Base-by-base conservation (phyloP, 345 rosid genomes). In the Citrus cavaleriei region DNA sequence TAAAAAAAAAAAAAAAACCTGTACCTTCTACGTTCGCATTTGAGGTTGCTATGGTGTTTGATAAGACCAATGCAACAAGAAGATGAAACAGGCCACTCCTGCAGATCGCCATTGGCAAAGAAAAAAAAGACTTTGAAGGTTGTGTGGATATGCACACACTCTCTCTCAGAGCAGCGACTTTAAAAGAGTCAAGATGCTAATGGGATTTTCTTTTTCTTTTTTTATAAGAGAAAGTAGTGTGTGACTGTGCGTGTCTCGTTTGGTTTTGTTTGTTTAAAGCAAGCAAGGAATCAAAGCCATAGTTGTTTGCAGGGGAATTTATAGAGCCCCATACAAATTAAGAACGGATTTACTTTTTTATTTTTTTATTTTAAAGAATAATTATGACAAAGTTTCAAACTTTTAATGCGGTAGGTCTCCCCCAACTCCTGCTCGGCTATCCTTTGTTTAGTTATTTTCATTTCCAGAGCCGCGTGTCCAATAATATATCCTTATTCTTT, bases 1-100 rank as follows among this genome's bases (percentile, higher is more conserved):
- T 1, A 1, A 2, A 3, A 35, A n/a, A 25, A 24, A 13, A n/a
- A 14, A 22, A 27, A 27, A 16, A 35, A 5, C 5, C 13, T 19
- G 14, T 35, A 89, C 93, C 95, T 84, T 91, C 95, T 2, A 68
- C 27, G 82, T 91, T 91, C 0, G 95, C 89, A 37, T 74, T 62
- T 76, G 84, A 51, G 12, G 84, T 81, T 68, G 79, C 78, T 22
- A 76, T 42, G 55, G 78, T 16, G 38, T 19, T 72, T 22, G 78
- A 54, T 13, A 83, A 74, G 65, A 76, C 46, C 66, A 79, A 22
- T 67, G 64, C 74, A 78, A 84, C 25, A 72, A 77, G 79, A 30
- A 80, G 82, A 78, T 68, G 86, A 67, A 79, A n/a, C 74, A 74
- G 24, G 21, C 55, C 40, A 28, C 46, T 63, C 3, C 35, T 66